Evolutionary conservation across 441 rosid species (phyloP).

Genomic region (Croton setiger): DNA sequence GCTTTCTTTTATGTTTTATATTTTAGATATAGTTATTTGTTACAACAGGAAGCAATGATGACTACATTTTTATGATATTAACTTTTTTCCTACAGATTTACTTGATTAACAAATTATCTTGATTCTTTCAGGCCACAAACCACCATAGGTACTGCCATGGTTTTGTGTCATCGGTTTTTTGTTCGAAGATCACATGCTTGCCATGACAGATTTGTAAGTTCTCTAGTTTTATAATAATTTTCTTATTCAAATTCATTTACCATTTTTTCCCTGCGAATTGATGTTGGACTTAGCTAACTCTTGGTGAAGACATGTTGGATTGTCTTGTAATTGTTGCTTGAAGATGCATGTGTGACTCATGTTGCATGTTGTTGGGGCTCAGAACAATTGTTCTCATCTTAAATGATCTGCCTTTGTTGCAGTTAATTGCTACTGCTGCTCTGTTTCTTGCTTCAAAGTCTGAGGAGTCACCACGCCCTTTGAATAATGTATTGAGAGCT

Average conservation of each 20-base stretch:
- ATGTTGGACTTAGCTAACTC: not conserved
- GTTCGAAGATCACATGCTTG: slow-evolving; percentile 77
- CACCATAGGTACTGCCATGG: slow-evolving; percentile 76
- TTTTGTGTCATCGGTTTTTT: slow-evolving; percentile 75
- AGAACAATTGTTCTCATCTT: slow-evolving; percentile 7
- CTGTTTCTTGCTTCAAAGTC: slow-evolving; percentile 77
- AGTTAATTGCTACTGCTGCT: slow-evolving; percentile 77
- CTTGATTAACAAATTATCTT: not conserved
- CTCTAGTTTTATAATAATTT: not conserved
- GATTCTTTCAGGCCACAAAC: slow-evolving; percentile 63
- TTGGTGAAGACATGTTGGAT: not conserved
- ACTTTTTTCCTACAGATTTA: slow-evolving; percentile 4
- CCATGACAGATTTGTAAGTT: slow-evolving; percentile 80
- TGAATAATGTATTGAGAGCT: slow-evolving; percentile 52
- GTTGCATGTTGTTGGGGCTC: not conserved
- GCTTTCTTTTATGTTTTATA: not conserved
- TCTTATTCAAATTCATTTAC: not conserved
- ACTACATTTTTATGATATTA: not conserved
- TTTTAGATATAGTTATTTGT: not conserved
- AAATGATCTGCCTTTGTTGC: slow-evolving; percentile 25
- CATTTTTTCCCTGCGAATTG: not conserved
- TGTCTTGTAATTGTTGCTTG: not conserved
- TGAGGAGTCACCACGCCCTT: slow-evolving; percentile 75
- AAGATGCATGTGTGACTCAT: not conserved
- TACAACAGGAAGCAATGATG: too few relatives aligned